These are phyloP conservation scores for Sporisorium iseilematis-ciliati DNA, from an alignment of 1,284 basidiomycete genomes.

Conservation along the genomic window DNA sequence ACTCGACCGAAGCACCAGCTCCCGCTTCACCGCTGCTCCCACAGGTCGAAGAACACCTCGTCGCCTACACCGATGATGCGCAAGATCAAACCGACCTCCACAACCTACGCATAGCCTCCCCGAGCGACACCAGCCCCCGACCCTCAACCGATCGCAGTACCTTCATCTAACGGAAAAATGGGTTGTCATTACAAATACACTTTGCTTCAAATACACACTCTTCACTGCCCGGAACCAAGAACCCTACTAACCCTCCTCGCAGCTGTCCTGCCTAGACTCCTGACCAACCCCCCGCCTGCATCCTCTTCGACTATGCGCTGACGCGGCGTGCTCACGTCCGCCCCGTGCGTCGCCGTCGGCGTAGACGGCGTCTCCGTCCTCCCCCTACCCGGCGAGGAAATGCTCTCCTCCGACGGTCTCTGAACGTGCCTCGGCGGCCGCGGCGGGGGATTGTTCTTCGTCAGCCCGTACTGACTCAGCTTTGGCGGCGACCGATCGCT, in stretches of 20 bases:
- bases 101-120: no score
- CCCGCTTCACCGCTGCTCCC: conserved; percentile 21
- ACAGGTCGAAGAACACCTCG: conserved; percentile 14
- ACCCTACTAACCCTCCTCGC: conserved; percentile 32
- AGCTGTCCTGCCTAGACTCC: conserved; percentile 33
- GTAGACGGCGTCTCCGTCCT: conserved; percentile 19
- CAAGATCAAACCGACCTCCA: no score
- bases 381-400: conserved; percentile 8
- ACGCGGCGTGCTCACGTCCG: conserved; percentile 28
- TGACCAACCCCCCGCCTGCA: conserved; percentile 4
- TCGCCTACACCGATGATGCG: no score
- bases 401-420: conserved; percentile 29
- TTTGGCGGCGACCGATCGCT: conserved; percentile 22
- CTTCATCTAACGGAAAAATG: conserved; percentile 14
- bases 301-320: background rate
- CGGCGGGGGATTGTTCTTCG: conserved; percentile 30
- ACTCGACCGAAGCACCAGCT: conserved; percentile 11
- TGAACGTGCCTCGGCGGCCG: conserved; percentile 35
- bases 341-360: conserved; percentile 4
- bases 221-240: conserved; percentile 17
- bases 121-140: background rate
- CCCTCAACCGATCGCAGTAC: conserved; percentile 29
- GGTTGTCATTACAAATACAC: background rate
- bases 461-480: conserved; percentile 29
- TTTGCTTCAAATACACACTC: background rate